Evolutionary conservation across 306 rosid genomes (phyloP), one percentile per base, ranked within the genome.

Genomic region (Aeschynomene evenia): DNA sequence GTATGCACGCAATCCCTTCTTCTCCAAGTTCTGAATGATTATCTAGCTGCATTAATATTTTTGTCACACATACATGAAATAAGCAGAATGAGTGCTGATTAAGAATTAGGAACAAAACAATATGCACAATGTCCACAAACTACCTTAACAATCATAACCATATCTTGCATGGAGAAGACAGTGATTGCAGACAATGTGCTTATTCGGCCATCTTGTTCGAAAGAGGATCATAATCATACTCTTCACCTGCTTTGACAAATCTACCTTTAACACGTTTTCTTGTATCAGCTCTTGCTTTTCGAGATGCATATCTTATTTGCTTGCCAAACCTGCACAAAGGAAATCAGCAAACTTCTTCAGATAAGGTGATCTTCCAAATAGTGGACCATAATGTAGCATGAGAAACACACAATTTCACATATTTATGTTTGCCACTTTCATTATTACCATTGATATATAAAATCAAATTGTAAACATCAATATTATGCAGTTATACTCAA

Each of bases 231-330:
- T 80, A 80, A 63, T 90, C 96, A 77, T 83, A 90, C 64, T 67
- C 96, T 82, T 88, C 96, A 23, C 89, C 93, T 45, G 89, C 87
- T 80, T 88, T 86, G 68, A 88, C 96, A 75, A 93, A 86, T 80
- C 98, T 81, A 48, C 98, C 98, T 76, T 93, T 90, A 56, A 90
- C 91, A 5, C 96, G 91, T 79, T 88, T 93, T 73, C 98, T 79
- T 21, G 96, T 88, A 79, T 93, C 96, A 11, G 98, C 96, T 82
- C 98, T 88, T 51, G 91, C 91, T 83, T 93, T 93, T 53, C 96
- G 92, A 58, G 96, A 90, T 3, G 85, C 93, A 65, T 93, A 93
- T 77, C 98, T 85, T 84, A 93, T 90, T 80, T 93, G 98, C 76
- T 93, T 93, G 46, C 93, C 91, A 83, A 90, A 93, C 77, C 96